Conservation (phyloP, 208 protist genomes). For the Dictyostelium gargantuum region DNA sequence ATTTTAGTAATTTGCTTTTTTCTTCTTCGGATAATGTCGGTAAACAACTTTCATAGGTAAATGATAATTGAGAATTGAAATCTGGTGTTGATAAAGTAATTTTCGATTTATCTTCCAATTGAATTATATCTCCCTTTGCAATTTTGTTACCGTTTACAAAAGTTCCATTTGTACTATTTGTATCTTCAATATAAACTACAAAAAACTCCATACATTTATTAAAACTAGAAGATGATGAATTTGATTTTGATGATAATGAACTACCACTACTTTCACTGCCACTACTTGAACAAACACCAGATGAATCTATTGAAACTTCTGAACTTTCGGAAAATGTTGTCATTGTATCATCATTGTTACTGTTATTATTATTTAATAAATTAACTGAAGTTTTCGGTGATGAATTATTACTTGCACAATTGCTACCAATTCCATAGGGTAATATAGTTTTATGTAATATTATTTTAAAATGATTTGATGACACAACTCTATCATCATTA, state of each 20-base stretch:
- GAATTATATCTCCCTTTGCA: background rate
- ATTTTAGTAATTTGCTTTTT: background rate
- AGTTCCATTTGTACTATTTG: slow-evolving; percentile 29
- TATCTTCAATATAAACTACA: background rate
- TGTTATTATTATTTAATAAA: background rate
- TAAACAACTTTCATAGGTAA: background rate
- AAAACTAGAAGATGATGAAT: background rate
- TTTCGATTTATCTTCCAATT: background rate
- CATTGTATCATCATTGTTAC: background rate
- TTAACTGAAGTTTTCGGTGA: background rate
- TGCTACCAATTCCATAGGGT: background rate
- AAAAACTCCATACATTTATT: slow-evolving; percentile 14
- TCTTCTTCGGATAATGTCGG: background rate
- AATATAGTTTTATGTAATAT: background rate
- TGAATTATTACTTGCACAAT: no score
- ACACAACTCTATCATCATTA: background rate
- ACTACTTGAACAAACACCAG: background rate
- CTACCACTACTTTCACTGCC: background rate
- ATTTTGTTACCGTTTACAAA: background rate
- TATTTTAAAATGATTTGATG: background rate
- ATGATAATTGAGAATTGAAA: background rate
- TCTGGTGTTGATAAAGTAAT: background rate
- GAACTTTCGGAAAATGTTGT: background rate
- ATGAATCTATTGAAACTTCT: background rate
- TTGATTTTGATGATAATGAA: background rate